Percentiles rank a stretch among this genome's conserved stretches.
Evolutionary conservation across 495 filamentous ascomycete species (phyloP).

Genomic region (Hyaloscypha variabilis): DNA sequence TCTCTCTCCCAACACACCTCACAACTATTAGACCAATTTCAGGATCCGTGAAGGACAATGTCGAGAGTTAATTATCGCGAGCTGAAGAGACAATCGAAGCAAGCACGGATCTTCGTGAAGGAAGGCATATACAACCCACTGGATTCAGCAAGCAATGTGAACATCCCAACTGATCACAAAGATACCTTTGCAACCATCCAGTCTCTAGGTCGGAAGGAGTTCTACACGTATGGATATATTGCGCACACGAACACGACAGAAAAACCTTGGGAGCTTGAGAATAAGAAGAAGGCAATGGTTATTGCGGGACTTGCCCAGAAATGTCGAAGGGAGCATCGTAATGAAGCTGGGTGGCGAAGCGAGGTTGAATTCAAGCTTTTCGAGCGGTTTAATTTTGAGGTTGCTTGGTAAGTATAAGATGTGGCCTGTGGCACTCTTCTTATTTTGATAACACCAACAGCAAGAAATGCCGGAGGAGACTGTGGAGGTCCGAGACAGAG

Average conservation of each 20-base stretch:
- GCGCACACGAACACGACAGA: background rate
- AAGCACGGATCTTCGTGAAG: background rate
- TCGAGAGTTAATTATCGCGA: background rate
- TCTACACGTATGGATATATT: background rate
- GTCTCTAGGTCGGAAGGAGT: background rate
- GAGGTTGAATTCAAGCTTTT: background rate
- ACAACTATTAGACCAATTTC: no score
- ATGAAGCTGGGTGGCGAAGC: background rate
- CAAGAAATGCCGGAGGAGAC: background rate
- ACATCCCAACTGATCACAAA: background rate
- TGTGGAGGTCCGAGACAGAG: constrained; percentile 17
- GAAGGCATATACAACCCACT: background rate
- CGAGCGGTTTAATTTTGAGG: background rate
- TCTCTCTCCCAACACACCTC: no score
- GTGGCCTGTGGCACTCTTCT: no score
- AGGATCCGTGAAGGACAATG: background rate
- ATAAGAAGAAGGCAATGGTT: background rate
- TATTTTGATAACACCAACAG: background rate
- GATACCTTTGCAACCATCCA: background rate
- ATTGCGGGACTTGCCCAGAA: background rate
- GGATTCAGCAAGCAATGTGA: background rate
- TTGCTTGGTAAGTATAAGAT: background rate
- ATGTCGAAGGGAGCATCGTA: background rate
- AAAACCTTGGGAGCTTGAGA: background rate
- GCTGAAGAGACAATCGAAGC: background rate